A percentile compares a stretch with the other conserved stretches of the same genome.
These are phyloP conservation scores for Effrenium voratum DNA, from an alignment of 73 alveolate genomes.

Conservation along the genomic window DNA sequence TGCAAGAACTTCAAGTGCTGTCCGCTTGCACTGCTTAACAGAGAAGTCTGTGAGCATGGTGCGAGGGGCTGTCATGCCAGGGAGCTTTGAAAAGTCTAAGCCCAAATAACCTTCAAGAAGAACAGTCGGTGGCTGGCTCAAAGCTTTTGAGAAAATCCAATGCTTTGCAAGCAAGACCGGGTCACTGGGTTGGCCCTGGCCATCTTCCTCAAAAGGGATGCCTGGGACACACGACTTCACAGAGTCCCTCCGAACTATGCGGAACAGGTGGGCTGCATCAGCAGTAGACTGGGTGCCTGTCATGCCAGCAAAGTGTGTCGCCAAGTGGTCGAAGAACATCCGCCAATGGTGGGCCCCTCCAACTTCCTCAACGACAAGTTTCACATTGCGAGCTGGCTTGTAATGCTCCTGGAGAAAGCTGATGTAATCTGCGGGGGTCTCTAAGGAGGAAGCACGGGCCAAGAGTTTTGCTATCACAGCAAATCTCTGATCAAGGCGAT, in stretches of 20 bases:
- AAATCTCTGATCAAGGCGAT: constrained; percentile 40
- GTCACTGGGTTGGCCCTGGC: background rate
- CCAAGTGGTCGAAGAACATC: background rate
- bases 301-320: background rate
- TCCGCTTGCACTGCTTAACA: background rate
- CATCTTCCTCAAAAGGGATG: background rate
- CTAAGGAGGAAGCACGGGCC: background rate
- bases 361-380: background rate
- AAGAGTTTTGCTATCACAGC: background rate
- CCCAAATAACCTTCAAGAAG: background rate
- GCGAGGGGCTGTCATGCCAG: background rate
- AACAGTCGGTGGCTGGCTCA: constrained; percentile 12
- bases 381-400: background rate
- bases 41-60: background rate
- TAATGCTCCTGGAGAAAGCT: constrained; percentile 1
- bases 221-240: background rate
- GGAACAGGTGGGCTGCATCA: constrained; percentile 26
- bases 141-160: background rate
- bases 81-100: background rate
- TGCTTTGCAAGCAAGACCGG: constrained; percentile 19
- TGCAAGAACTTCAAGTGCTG: background rate
- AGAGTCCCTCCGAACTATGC: constrained; percentile 4
- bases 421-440: background rate
- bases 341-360: background rate
- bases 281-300: background rate